phyloP scores from a whole-genome alignment of 2,329 filamentous ascomycete species.

The Sarocladiaceae sp. region DNA sequence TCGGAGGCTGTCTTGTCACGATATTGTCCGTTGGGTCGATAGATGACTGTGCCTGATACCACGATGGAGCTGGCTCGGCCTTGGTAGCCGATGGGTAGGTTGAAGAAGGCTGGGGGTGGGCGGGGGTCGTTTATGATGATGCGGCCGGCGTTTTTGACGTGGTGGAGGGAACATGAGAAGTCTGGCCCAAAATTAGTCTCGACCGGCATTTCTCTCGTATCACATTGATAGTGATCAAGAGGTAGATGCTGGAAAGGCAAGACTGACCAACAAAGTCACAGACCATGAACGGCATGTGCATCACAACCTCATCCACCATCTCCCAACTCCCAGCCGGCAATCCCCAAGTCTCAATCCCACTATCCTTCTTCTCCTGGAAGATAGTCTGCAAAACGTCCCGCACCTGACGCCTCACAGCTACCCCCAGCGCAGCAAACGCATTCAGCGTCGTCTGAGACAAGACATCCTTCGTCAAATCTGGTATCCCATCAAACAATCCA shows the following conservation, averaged over 20 bases:
- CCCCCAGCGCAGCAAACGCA: background rate
- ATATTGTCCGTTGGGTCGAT: slow-evolving; percentile 43
- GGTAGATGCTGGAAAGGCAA: background rate
- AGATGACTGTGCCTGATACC: slow-evolving; percentile 41
- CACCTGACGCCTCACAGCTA: background rate
- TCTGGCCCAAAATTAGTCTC: slow-evolving; percentile 31
- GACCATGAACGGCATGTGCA: slow-evolving; percentile 53
- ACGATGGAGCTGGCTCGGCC: slow-evolving; percentile 48
- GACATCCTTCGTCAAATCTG: background rate
- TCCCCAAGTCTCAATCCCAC: slow-evolving; percentile 12
- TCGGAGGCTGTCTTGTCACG: slow-evolving; percentile 16
- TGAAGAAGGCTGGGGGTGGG: slow-evolving; percentile 40
- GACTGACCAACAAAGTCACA: slow-evolving; percentile 42
- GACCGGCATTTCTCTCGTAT: too few relatives aligned
- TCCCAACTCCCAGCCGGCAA: slow-evolving; percentile 14
- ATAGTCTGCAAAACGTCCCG: slow-evolving; percentile 28
- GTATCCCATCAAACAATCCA: background rate
- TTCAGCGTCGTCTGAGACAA: background rate
- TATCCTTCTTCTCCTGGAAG: slow-evolving; percentile 21
- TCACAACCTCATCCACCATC: slow-evolving; percentile 17
- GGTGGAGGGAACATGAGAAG: slow-evolving; percentile 50
- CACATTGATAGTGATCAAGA: too few relatives aligned
- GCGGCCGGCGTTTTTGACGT: slow-evolving; percentile 45
- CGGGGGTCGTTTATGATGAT: slow-evolving; percentile 32
- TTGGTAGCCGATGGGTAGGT: slow-evolving; percentile 49